Evolutionary conservation across 2,329 filamentous ascomycete species (phyloP).

Genomic region (Epichloe hybrida): DNA sequence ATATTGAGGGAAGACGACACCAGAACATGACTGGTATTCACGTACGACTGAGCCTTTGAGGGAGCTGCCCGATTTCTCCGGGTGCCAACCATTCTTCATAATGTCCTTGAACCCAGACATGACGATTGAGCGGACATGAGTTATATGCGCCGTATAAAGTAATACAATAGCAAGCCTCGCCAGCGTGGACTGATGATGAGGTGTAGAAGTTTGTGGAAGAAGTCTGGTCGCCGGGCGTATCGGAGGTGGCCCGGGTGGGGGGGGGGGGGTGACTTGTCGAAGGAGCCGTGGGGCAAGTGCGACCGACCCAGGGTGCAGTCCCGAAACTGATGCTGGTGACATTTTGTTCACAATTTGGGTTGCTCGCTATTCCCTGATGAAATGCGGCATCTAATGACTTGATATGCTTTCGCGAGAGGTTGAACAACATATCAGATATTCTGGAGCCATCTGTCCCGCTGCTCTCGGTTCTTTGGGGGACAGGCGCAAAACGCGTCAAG

Average conservation of each 20-base stretch:
- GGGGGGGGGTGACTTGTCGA: slow-evolving; percentile 1
- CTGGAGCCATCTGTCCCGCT: neutral
- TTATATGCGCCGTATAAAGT: neutral
- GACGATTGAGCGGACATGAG: neutral
- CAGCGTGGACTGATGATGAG: neutral
- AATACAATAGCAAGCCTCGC: neutral
- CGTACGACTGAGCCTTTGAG: slow-evolving; percentile 32
- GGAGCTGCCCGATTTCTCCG: slow-evolving; percentile 25
- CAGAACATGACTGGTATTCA: slow-evolving; percentile 5
- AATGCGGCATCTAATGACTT: neutral
- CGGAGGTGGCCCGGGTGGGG: slow-evolving; percentile 2
- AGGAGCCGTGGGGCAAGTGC: neutral
- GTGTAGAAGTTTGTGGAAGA: neutral
- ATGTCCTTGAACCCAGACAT: slow-evolving; percentile 35
- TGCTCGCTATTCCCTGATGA: neutral
- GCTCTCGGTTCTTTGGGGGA: neutral
- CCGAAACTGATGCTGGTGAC: neutral
- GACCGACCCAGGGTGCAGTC: neutral
- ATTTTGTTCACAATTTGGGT: neutral
- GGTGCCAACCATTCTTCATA: slow-evolving; percentile 39
- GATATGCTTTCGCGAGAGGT: neutral
- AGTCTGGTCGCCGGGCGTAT: neutral
- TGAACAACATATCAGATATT: neutral
- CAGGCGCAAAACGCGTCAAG: slow-evolving; percentile 4
- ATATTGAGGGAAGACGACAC: neutral